Percentiles rank a stretch among this genome's conserved stretches.
Conservation (phyloP, 2,329 filamentous ascomycete species). For the Diaporthe nobilis region DNA sequence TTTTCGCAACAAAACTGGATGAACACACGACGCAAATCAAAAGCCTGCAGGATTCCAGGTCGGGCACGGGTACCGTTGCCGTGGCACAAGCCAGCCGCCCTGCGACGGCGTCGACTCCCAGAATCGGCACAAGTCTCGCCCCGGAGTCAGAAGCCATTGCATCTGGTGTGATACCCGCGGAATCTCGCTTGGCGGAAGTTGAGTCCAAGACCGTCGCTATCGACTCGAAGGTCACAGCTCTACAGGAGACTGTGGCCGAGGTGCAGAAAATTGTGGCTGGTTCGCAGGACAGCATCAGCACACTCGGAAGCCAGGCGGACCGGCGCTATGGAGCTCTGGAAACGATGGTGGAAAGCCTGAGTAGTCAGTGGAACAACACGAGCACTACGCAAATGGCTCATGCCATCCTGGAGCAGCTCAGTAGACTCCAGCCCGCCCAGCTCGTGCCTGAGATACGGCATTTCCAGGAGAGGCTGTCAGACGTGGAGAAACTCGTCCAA, state of each 20-base stretch:
- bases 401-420: slow-evolving; percentile 37
- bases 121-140: background rate
- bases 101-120: background rate
- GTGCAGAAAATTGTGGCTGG: background rate
- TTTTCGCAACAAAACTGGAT: slow-evolving; percentile 2
- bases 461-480: slow-evolving; percentile 31
- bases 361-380: slow-evolving; percentile 39
- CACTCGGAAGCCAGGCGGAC: background rate
- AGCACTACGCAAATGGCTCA: slow-evolving; percentile 34
- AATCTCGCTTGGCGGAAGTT: background rate
- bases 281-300: background rate
- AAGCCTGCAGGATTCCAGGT: background rate
- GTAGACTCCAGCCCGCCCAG: slow-evolving; percentile 18
- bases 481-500: slow-evolving; percentile 19
- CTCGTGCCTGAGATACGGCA: slow-evolving; percentile 32
- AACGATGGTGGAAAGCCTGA: slow-evolving; percentile 33
- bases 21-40: background rate
- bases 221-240: background rate
- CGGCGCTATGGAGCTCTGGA: slow-evolving; percentile 22
- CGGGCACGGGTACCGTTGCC: background rate
- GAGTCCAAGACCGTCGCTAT: slow-evolving; percentile 17
- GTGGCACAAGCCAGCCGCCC: background rate
- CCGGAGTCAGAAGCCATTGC: background rate
- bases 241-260: background rate
- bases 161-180: background rate